Evolutionary conservation across 305 asterid genomes (phyloP).

Genomic region (Fraxinus baroniana): DNA sequence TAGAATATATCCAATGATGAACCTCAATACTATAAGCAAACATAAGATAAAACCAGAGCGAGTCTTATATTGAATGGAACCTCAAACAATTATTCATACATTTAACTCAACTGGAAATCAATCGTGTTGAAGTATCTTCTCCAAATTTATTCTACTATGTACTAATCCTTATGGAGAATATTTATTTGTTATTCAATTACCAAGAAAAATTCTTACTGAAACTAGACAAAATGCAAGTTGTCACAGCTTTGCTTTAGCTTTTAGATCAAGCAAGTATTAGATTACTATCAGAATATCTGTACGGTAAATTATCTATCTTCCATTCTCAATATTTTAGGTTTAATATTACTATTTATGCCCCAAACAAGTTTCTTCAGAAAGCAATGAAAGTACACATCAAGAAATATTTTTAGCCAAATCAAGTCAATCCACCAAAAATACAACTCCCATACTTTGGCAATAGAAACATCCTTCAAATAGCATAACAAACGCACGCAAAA

Average conservation of each 20-base stretch:
- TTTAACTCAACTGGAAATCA: background rate
- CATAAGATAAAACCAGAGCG: background rate
- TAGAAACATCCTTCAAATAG: background rate
- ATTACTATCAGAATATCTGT: background rate
- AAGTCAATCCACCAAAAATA: background rate
- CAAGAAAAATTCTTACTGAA: background rate
- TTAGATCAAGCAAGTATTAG: background rate
- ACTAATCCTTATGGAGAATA: background rate
- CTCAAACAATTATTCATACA: background rate
- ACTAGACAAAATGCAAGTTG: background rate
- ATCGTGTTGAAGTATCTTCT: background rate
- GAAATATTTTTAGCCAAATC: background rate
- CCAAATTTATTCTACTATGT: background rate
- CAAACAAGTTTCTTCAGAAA: background rate
- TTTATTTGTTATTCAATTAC: background rate
- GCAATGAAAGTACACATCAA: background rate
- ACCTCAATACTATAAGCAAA: background rate
- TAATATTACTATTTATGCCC: background rate
- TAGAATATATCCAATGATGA: slow-evolving; percentile 2
- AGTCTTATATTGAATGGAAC: background rate
- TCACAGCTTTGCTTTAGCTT: background rate
- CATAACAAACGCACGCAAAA: background rate
- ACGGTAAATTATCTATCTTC: background rate
- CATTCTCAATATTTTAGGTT: background rate
- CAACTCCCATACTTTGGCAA: background rate